Base-by-base conservation (phyloP, 2,329 filamentous ascomycete species). In the Botrytis pseudocinerea region DNA sequence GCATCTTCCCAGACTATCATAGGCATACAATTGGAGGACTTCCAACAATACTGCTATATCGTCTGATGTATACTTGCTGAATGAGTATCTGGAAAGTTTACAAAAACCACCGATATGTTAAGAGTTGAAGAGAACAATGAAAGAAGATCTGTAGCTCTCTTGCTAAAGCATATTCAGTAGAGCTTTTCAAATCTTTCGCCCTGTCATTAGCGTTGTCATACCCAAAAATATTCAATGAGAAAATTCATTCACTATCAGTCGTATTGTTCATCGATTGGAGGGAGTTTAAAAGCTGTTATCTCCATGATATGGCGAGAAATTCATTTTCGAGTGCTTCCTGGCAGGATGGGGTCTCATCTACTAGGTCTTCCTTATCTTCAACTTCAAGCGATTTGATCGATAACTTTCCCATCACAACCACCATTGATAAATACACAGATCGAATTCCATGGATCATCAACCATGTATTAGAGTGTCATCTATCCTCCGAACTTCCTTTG, bases 401-500 rank as follows among this genome's bases (percentile, higher is more conserved):
- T 40, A 54, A 32, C 35, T 69, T 38, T 62, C 64, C 68, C 51
- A 72, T 73, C 35, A 70, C 71, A 69, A 61, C 72, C 48, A 46
- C 69, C 16, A 73, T 38, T 32, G 70, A 74, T 16, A 44, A 73
- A 69, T 64, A 68, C 25, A 20, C 60, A 38, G 42, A 74, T 32
- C 35, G 35, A 20, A 59, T 75, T 20, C 77, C 77, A 51, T 79
- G 76, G 78, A 78, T 79, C 44, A 64, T 80, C 14, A 70, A 77
- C 61, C 75, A 77, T 66, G 72, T 79, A n/a, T 66, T 78, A 57
- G 69, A 76, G 68, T 71, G 71, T 7, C 51, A 75, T 38, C 38
- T 75, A 22, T 71, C 74, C 4, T 69, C 66, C 42, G 76, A 79
- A 65, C 61, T 79, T 35, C 75, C 78, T 14, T 69, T 78, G 4